Evolutionary conservation across 805 yeast genomes (phyloP), one percentile per base, ranked within the genome.

Genomic region (Monosporozyma aquatica): DNA sequence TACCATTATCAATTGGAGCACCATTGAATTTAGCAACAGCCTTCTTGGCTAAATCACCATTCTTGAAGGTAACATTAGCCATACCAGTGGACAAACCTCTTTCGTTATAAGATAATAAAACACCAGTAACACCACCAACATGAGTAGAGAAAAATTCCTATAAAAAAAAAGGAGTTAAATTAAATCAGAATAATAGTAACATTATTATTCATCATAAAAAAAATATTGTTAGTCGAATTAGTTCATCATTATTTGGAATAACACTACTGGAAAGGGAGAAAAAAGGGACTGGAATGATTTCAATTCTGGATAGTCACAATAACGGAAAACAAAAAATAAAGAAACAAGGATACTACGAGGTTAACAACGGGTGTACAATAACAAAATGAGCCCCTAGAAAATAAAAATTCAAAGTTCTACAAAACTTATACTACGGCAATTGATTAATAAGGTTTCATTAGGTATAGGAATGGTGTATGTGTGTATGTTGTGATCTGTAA

Each of bases 1-100:
- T 74, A 47, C 97, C 97, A 43, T 80, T 80, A 61, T 92, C 98
- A 55, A 92, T 84, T 58, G 95, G 89, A 36, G 95, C 90, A 58
- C 92, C 90, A 65, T 90, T 84, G 70, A 82, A 90, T 57, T 80
- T 80, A 58, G 78, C 76, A 56, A 84, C 84, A 39, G 96, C 95
- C 56, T 69, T 72, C 47, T 75, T 67, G 41, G 97, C 97, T 61
- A 74, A 72, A 46, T 80, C 79, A 40, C 75, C 63, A 45, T 72
- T 70, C 58, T 69, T 77, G 72, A 92, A 92, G 45, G 80, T 71
- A 56, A 92, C 76, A 44, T 92, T 87, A 49, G 95, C 95, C 69
- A 80, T 76, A 66, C 98, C 98, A 49, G 83, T 83, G 50, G 95
- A 86, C 65, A 78, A 78, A 41, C 97, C 98, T 62, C 75, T 79